Evolutionary conservation across 345 rosid genomes (phyloP).

Genomic region (Rhodamnia argentea): DNA sequence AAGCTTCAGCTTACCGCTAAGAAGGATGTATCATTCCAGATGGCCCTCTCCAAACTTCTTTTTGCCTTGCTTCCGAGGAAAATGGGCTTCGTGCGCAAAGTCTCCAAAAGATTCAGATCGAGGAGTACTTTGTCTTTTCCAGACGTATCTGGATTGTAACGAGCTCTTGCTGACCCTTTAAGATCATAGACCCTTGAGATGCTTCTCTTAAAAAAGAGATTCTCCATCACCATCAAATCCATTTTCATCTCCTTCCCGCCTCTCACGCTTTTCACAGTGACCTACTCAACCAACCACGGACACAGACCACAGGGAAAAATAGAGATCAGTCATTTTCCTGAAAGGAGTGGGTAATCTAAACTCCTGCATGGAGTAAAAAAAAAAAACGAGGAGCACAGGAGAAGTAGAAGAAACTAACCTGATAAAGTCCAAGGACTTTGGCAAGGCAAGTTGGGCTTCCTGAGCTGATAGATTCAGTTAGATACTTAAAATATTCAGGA

Average conservation of each 20-base stretch:
- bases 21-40: slow-evolving; percentile 94
- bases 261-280: slow-evolving; percentile 60
- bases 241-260: slow-evolving; percentile 90
- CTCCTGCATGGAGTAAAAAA: not conserved
- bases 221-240: slow-evolving; percentile 98
- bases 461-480: slow-evolving; percentile 59
- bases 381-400: not conserved
- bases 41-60: slow-evolving; percentile 86
- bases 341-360: not conserved
- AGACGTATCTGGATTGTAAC: slow-evolving; percentile 75
- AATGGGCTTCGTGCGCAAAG: slow-evolving; percentile 74
- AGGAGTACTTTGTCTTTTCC: slow-evolving; percentile 73
- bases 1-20: slow-evolving; percentile 58
- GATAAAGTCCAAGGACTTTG: slow-evolving; percentile 93
- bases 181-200: slow-evolving; percentile 79
- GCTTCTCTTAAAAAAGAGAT: slow-evolving; percentile 74
- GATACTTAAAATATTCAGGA: slow-evolving; percentile 62
- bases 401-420: slow-evolving; percentile 33
- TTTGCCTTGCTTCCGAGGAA: slow-evolving; percentile 94
- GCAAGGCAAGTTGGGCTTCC: slow-evolving; percentile 97
- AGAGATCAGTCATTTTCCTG: not conserved
- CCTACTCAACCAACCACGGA: slow-evolving; percentile 25
- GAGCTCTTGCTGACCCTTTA: slow-evolving; percentile 77
- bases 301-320: not conserved
- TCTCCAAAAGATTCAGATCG: slow-evolving; percentile 80